Percentiles rank a stretch among this genome's conserved stretches.
phyloP scores from a whole-genome alignment of 352 stramenopile genomes.

The Thalassiosira hispida region DNA sequence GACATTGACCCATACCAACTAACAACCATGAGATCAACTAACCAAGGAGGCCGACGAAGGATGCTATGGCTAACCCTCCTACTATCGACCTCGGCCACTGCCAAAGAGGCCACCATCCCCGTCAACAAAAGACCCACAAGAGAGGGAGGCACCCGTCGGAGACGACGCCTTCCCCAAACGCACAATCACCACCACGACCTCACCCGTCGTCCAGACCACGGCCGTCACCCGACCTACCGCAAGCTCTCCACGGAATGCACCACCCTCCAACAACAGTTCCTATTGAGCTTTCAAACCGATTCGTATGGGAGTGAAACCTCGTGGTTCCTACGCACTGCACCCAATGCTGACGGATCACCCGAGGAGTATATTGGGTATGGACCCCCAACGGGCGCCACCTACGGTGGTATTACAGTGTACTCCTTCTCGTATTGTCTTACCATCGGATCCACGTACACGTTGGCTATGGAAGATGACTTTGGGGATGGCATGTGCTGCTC shows the following conservation, averaged over 20 bases:
- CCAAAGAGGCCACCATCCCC: not conserved
- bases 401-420: slow-evolving; percentile 56
- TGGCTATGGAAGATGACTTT: slow-evolving; percentile 58
- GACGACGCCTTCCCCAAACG: not conserved
- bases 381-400: slow-evolving; percentile 26
- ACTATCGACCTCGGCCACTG: not conserved
- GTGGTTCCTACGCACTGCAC: slow-evolving; percentile 30
- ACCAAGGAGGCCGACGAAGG: not conserved
- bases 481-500: slow-evolving; percentile 60
- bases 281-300: slow-evolving; percentile 54
- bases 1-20: no score
- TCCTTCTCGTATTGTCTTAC: slow-evolving; percentile 44
- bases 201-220: not conserved
- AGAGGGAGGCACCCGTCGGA: slow-evolving; percentile 3
- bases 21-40: slow-evolving; percentile 3
- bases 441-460: slow-evolving; percentile 29
- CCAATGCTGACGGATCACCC: not conserved
- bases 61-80: slow-evolving; percentile 7
- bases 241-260: slow-evolving; percentile 21
- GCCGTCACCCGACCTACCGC: not conserved
- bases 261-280: slow-evolving; percentile 30
- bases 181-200: not conserved
- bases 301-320: slow-evolving; percentile 51
- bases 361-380: slow-evolving; percentile 33
- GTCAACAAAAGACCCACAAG: not conserved